Percentiles rank a stretch among this genome's conserved stretches.
Conservation (phyloP, 345 rosid genomes). For the Anastatica hierochuntica region DNA sequence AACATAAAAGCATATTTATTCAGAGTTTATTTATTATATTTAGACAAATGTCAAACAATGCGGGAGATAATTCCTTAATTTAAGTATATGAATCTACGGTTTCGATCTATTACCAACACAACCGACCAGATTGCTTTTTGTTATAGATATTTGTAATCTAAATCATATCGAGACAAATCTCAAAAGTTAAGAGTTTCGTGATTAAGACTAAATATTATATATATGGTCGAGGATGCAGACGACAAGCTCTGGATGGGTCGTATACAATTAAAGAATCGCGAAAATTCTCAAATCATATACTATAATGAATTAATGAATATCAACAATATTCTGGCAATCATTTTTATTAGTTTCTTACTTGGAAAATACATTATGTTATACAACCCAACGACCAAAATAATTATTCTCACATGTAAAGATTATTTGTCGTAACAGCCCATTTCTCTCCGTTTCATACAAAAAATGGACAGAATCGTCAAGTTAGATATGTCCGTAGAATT, state of each 20-base stretch:
- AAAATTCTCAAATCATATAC: constrained; percentile 3
- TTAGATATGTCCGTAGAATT: too few relatives aligned
- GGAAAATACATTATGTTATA: constrained; percentile 3
- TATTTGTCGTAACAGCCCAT: not conserved
- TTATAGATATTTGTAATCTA: constrained; percentile 7
- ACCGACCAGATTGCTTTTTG: constrained; percentile 17
- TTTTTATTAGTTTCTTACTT: not conserved
- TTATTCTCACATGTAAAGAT: constrained; percentile 19
- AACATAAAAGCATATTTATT: too few relatives aligned
- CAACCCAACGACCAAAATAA: constrained; percentile 17
- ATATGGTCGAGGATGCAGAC: constrained; percentile 1
- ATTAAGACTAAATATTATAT: constrained; percentile 3
- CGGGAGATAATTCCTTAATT: not conserved
- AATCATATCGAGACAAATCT: constrained; percentile 14
- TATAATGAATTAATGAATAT: not conserved
- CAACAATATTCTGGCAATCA: constrained; percentile 15
- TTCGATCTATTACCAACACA: not conserved
- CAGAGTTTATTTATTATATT: too few relatives aligned
- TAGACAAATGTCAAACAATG: not conserved
- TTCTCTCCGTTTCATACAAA: too few relatives aligned
- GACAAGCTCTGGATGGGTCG: constrained; percentile 15
- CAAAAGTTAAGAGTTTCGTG: not conserved
- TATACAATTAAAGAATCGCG: not conserved
- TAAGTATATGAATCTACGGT: not conserved
- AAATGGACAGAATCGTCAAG: too few relatives aligned